Evolutionary conservation across 805 yeast species (phyloP).

Genomic region (Candida tammaniensis): DNA sequence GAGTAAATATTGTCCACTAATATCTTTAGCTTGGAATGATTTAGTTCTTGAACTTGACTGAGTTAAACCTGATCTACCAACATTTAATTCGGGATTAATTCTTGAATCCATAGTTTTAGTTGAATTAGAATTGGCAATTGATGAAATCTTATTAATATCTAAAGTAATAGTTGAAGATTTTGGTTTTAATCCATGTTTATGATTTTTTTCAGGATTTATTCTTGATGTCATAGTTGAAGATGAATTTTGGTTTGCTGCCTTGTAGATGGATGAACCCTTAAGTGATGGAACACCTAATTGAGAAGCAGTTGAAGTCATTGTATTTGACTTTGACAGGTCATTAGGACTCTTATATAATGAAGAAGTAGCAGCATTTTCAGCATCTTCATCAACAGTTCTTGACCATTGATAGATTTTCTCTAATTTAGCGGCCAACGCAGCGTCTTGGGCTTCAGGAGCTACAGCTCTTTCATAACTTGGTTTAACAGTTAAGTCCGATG

Average conservation of each 20-base stretch:
- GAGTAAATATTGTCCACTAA: conserved; percentile 46
- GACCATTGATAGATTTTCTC: conserved; percentile 50
- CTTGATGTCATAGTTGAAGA: conserved; percentile 44
- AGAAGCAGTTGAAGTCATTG: conserved; percentile 16
- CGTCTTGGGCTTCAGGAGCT: conserved; percentile 61
- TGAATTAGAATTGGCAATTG: conserved; percentile 37
- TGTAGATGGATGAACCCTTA: conserved; percentile 28
- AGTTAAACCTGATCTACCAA: conserved; percentile 35
- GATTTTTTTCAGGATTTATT: conserved; percentile 38
- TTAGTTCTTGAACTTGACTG: conserved; percentile 32
- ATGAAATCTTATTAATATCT: conserved; percentile 33
- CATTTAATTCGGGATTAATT: conserved; percentile 41
- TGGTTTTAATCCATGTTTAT: conserved; percentile 35
- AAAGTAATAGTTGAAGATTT: conserved; percentile 21
- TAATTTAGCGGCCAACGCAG: conserved; percentile 48
- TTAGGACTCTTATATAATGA: conserved; percentile 12
- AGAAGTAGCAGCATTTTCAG: conserved; percentile 48
- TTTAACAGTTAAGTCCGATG: conserved; percentile 58
- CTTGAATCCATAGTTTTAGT: conserved; percentile 37
- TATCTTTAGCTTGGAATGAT: conserved; percentile 39
- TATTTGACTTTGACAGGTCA: conserved; percentile 17
- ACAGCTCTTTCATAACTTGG: conserved; percentile 61
- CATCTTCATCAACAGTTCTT: conserved; percentile 46
- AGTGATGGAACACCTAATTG: conserved; percentile 32
- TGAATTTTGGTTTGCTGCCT: conserved; percentile 38